Conservation (phyloP, 1,284 basidiomycete species). For the Spongispora temasekensis region DNA sequence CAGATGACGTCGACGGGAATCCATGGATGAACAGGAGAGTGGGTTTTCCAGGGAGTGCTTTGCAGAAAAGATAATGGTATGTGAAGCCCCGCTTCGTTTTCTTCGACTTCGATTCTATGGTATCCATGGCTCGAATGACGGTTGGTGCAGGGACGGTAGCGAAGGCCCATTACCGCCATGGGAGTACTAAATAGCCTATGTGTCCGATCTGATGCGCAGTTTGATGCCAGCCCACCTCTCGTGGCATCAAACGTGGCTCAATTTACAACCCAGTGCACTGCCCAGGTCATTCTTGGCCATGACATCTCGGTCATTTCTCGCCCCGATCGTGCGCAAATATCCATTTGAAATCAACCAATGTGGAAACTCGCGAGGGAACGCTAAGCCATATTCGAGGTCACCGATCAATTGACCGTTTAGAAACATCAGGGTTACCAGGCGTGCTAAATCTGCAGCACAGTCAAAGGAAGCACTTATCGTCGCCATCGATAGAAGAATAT, state of each 20-base stretch:
- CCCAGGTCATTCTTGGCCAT: constrained; percentile 3
- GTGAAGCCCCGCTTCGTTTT: constrained; percentile 24
- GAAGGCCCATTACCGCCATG: too few relatives aligned
- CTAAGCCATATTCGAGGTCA: not conserved
- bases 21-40: constrained; percentile 49
- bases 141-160: not conserved
- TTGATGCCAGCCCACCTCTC: constrained; percentile 13
- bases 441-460: not conserved
- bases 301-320: constrained; percentile 5
- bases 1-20: constrained; percentile 45
- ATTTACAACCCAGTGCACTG: constrained; percentile 19
- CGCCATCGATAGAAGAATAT: constrained; percentile 2
- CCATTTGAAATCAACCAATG: constrained; percentile 6
- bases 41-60: constrained; percentile 30
- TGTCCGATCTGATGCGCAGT: constrained; percentile 17
- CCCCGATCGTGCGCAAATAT: constrained; percentile 5
- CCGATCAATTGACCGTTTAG: constrained; percentile 1
- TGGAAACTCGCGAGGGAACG: not conserved
- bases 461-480: not conserved
- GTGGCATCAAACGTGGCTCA: constrained; percentile 22
- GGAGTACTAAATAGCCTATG: constrained; percentile 13
- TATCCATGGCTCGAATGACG: constrained; percentile 28
- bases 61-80: constrained; percentile 35
- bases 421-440: constrained; percentile 2
- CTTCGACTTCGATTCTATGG: constrained; percentile 27